These are phyloP conservation scores for Macadamia integrifolia DNA, from an alignment of 164 flowering plant genomes.

Conservation along the genomic window DNA sequence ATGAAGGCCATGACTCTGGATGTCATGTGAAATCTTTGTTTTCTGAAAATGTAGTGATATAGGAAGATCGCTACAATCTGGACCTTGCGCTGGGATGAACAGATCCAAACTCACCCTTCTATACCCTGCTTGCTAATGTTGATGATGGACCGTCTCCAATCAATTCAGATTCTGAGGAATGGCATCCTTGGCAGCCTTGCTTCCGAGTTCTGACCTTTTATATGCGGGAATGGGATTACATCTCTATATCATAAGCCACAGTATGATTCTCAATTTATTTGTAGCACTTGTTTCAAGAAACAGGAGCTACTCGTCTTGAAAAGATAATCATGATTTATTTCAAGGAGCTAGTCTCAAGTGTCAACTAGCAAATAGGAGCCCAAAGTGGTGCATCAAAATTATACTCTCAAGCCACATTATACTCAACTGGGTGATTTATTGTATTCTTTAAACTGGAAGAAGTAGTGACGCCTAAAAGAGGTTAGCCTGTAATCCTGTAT, in stretches of 20 bases:
- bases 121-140: conserved; percentile 74
- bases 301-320: background rate
- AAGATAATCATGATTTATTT: no score
- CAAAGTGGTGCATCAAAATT: no score
- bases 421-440: no score
- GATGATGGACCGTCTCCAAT: conserved; percentile 86
- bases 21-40: background rate
- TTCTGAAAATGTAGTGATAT: conserved; percentile 13
- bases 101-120: conserved; percentile 62
- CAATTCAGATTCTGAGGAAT: conserved; percentile 45
- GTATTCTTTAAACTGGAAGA: no score
- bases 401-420: no score
- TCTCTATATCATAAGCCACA: background rate
- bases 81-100: conserved; percentile 73
- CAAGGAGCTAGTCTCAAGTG: no score
- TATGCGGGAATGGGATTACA: background rate
- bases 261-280: background rate
- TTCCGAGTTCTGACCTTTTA: background rate
- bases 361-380: no score
- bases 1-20: background rate
- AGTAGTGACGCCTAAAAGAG: no score
- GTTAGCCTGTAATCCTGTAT: no score
- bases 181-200: background rate
- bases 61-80: conserved; percentile 91
- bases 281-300: background rate